phyloP scores from a whole-genome alignment of 352 stramenopile genomes.

The Globisporangium recalcitrans region DNA sequence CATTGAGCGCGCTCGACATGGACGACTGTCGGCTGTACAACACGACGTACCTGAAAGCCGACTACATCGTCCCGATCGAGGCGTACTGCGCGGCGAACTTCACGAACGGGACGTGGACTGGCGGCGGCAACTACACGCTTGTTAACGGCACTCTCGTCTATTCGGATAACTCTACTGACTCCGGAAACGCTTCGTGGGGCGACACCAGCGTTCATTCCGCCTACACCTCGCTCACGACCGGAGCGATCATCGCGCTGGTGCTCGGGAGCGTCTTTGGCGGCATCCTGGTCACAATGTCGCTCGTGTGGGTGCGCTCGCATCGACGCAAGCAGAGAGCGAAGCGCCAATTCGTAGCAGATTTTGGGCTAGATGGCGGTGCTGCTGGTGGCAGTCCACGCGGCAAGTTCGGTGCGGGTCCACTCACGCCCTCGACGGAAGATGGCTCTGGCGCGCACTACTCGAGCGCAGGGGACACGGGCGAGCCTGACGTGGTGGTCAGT shows the following conservation, averaged over 20 bases:
- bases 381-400: background rate
- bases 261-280: slow-evolving; percentile 6
- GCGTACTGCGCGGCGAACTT: background rate
- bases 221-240: background rate
- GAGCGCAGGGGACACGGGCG: background rate
- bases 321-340: slow-evolving; percentile 7
- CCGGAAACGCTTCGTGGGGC: background rate
- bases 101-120: background rate
- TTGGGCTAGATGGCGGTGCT: background rate
- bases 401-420: background rate
- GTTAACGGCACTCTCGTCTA: background rate
- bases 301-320: slow-evolving; percentile 9
- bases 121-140: background rate
- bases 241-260: slow-evolving; percentile 3
- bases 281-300: background rate
- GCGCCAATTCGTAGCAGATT: background rate
- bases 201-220: background rate
- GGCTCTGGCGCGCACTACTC: slow-evolving; percentile 4
- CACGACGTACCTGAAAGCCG: background rate
- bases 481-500: background rate
- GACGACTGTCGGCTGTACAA: background rate
- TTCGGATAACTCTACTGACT: background rate
- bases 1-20: background rate
- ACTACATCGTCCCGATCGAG: background rate
- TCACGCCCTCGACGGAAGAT: slow-evolving; percentile 9